Conservation (phyloP, 106 monocot genomes). For the Chionographis japonica region DNA sequence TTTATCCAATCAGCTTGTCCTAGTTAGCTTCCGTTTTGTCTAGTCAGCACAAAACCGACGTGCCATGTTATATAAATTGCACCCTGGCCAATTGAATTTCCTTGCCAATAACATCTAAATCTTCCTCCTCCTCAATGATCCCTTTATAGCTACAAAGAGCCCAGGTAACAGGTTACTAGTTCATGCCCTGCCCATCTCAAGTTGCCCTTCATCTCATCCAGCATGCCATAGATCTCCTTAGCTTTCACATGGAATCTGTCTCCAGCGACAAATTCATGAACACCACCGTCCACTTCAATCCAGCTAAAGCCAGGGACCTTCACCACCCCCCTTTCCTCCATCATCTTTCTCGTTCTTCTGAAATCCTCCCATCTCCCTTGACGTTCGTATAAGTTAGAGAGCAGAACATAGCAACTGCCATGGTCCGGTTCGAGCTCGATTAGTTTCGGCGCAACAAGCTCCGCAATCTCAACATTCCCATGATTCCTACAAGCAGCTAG, state of each 20-base stretch:
- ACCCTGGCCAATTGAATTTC: no score
- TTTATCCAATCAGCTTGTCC: no score
- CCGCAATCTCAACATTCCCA: conserved; percentile 25
- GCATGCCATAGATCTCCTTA: conserved; percentile 20
- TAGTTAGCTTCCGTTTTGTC: no score
- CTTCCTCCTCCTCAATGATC: not conserved
- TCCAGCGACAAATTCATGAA: conserved; percentile 42
- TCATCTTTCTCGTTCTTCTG: conserved; percentile 18
- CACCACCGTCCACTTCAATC: conserved; percentile 35
- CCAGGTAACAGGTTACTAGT: not conserved
- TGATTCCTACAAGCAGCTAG: conserved; percentile 28
- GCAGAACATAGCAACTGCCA: conserved; percentile 14
- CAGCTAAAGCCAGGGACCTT: conserved; percentile 43
- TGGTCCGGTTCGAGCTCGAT: conserved; percentile 6
- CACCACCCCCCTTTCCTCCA: conserved; percentile 27
- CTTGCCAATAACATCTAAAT: no score
- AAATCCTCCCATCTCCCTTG: conserved; percentile 31
- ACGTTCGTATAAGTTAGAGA: conserved; percentile 30
- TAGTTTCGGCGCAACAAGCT: conserved; percentile 21
- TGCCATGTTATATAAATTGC: no score
- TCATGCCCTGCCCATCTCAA: conserved; percentile 16
- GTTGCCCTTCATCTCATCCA: conserved; percentile 25
- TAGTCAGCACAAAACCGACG: no score
- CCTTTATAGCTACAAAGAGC: not conserved
- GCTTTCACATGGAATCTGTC: conserved; percentile 30